phyloP scores from a whole-genome alignment of 805 yeast genomes.

The Saccharomycopsis schoenii region DNA sequence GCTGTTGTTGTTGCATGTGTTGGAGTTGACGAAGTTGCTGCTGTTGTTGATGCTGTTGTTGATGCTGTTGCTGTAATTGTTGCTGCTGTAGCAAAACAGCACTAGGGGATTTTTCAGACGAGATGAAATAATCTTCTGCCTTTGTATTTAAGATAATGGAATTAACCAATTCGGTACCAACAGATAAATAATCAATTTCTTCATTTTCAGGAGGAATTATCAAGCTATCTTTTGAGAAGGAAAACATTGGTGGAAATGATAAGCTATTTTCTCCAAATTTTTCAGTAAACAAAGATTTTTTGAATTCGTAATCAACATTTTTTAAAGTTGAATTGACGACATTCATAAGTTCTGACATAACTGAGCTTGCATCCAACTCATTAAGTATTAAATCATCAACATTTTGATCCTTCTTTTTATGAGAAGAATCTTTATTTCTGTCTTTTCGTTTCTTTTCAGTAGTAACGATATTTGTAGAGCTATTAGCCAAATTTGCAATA shows the following conservation, averaged over 20 bases:
- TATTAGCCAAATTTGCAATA: slow-evolving; percentile 7
- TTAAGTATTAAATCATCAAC: slow-evolving; percentile 42
- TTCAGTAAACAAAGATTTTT: slow-evolving; percentile 24
- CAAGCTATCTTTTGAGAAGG: slow-evolving; percentile 30
- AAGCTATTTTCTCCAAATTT: slow-evolving; percentile 20
- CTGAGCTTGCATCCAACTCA: slow-evolving; percentile 36
- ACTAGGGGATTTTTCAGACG: slow-evolving; percentile 24
- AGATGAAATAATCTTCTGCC: slow-evolving; percentile 15
- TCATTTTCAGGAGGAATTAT: slow-evolving; percentile 1
- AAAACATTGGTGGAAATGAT: slow-evolving; percentile 37
- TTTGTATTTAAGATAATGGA: slow-evolving; percentile 28
- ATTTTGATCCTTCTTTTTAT: slow-evolving; percentile 27
- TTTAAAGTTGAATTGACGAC: slow-evolving; percentile 28
- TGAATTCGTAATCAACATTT: slow-evolving; percentile 31
- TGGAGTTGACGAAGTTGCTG: slow-evolving; percentile 22
- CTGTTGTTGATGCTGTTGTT: slow-evolving; percentile 23
- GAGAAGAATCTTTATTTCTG: slow-evolving; percentile 23
- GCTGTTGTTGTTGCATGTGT: slow-evolving; percentile 28
- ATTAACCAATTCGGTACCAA: slow-evolving; percentile 27
- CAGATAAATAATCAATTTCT: slow-evolving; percentile 3
- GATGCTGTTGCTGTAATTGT: slow-evolving; percentile 30
- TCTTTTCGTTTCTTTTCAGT: slow-evolving; percentile 24
- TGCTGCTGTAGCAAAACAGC: slow-evolving; percentile 21
- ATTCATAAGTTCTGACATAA: slow-evolving; percentile 39
- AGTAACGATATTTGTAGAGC: slow-evolving; percentile 3